Evolutionary conservation across 176 grass and related monocot species (phyloP).

Genomic region (Oryza australiensis): DNA sequence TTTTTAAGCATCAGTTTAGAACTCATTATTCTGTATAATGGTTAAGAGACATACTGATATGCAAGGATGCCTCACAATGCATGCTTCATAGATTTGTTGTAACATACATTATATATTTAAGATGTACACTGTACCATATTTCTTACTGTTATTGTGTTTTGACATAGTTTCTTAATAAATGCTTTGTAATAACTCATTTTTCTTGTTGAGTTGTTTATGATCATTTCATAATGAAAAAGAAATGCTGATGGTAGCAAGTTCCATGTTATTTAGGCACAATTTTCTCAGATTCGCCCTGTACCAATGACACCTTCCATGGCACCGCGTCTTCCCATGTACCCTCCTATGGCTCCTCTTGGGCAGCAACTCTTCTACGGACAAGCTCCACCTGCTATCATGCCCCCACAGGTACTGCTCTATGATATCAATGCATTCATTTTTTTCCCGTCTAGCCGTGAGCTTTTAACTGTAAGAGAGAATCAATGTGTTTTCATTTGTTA

Average conservation of each 20-base stretch:
- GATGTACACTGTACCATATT: not conserved
- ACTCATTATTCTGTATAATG: not conserved
- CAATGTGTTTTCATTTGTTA: not conserved
- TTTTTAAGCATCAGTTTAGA: not conserved
- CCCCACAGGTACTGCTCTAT: slow-evolving; percentile 63
- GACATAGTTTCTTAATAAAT: not conserved
- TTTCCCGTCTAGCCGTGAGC: too few relatives aligned
- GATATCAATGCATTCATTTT: not conserved
- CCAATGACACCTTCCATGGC: slow-evolving; percentile 67
- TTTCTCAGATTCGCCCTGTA: slow-evolving; percentile 83
- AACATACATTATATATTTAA: not conserved
- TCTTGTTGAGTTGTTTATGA: not conserved
- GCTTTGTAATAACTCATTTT: not conserved
- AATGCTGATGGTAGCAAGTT: slow-evolving; percentile 17
- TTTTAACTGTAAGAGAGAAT: too few relatives aligned
- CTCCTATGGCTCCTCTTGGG: slow-evolving; percentile 64
- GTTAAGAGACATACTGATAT: not conserved
- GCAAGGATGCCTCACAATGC: not conserved
- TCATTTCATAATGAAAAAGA: slow-evolving; percentile 12
- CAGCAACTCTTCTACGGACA: slow-evolving; percentile 96
- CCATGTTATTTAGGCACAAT: slow-evolving; percentile 58
- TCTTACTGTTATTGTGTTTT: not conserved
- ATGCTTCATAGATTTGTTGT: not conserved
- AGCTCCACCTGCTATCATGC: slow-evolving; percentile 64
- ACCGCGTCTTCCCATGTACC: slow-evolving; percentile 80